Evolutionary conservation across 345 rosid species (phyloP).

Genomic region (Sonneratia alba): DNA sequence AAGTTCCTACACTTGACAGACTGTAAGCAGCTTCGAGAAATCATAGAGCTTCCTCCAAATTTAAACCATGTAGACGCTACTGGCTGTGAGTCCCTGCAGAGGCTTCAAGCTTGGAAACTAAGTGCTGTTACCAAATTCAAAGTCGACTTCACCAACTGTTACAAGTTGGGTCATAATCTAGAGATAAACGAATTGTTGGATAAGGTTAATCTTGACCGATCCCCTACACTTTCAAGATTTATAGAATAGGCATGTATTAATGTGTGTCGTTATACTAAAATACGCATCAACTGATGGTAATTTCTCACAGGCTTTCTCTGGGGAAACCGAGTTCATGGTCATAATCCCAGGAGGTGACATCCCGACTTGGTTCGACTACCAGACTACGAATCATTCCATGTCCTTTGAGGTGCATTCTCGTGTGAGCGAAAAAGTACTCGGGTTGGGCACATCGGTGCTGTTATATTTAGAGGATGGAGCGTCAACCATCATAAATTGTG

Average conservation of each 20-base stretch:
- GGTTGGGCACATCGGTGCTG: background rate
- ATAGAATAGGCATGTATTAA: background rate
- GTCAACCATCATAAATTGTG: background rate
- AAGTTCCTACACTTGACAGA: constrained; percentile 9
- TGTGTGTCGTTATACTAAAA: background rate
- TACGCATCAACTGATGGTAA: background rate
- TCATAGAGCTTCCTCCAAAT: constrained; percentile 11
- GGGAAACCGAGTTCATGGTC: background rate
- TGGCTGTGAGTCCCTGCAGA: background rate
- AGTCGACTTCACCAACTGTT: constrained; percentile 3
- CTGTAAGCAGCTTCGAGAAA: constrained; percentile 14
- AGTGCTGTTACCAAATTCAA: background rate
- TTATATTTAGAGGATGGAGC: constrained; percentile 1
- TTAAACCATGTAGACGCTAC: background rate
- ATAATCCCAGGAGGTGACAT: constrained; percentile 6
- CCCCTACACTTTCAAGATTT: background rate
- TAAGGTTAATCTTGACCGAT: background rate
- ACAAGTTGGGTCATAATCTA: constrained; percentile 1
- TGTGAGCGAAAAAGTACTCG: background rate
- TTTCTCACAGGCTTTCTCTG: background rate
- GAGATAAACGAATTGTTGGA: background rate
- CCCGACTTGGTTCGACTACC: background rate
- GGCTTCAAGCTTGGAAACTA: background rate
- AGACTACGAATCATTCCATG: background rate
- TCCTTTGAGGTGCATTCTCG: background rate